Conservation (phyloP, 805 yeast species). For the Zygotorulaspora chibaensis region DNA sequence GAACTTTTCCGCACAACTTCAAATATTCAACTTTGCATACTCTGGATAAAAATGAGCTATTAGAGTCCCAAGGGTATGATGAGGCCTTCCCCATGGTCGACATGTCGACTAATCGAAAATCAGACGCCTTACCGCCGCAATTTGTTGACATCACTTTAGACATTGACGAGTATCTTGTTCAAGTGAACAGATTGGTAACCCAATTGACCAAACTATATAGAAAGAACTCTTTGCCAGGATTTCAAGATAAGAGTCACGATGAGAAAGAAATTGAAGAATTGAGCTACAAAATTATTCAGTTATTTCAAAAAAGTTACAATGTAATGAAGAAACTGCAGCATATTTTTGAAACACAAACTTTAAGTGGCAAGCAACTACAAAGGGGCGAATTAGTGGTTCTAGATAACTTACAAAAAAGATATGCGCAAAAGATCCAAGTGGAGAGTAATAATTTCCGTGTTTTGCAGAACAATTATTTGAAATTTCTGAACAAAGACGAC, state of each 20-base stretch:
- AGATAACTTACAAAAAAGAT: constrained; percentile 74
- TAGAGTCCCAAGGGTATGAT: constrained; percentile 33
- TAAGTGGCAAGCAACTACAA: constrained; percentile 35
- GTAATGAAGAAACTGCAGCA: constrained; percentile 63
- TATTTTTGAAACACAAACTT: constrained; percentile 36
- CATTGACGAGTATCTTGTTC: constrained; percentile 57
- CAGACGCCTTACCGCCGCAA: constrained; percentile 69
- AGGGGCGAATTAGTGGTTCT: constrained; percentile 57
- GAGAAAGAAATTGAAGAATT: constrained; percentile 76
- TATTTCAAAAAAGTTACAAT: constrained; percentile 74
- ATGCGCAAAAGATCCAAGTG: constrained; percentile 82
- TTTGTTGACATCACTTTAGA: constrained; percentile 70
- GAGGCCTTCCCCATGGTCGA: constrained; percentile 28
- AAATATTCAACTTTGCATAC: constrained; percentile 44
- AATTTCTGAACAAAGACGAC: constrained; percentile 77
- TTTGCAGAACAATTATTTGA: constrained; percentile 83
- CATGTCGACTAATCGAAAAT: constrained; percentile 43
- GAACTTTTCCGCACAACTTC: constrained; percentile 77
- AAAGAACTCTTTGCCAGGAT: constrained; percentile 81
- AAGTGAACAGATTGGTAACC: constrained; percentile 51
- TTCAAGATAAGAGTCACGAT: constrained; percentile 70
- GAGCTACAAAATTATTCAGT: constrained; percentile 67
- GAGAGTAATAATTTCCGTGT: constrained; percentile 74
- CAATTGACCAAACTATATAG: constrained; percentile 68
- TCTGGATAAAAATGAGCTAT: constrained; percentile 25